These are phyloP conservation scores for Purpureocillium takamizusanense DNA, from an alignment of 2,329 filamentous ascomycete genomes.

Conservation along the genomic window DNA sequence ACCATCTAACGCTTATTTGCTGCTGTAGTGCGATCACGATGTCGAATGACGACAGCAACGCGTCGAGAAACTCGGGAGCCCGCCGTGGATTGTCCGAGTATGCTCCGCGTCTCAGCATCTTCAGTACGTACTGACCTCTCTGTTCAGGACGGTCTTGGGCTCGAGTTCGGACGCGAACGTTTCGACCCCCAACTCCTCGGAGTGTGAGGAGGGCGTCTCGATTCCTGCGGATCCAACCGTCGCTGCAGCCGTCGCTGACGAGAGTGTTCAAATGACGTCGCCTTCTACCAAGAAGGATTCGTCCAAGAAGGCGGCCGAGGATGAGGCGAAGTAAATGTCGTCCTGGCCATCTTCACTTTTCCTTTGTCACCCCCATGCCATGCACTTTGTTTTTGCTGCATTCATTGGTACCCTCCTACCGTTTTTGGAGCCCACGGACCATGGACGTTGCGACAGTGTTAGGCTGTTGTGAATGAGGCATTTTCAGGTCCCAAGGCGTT, in stretches of 20 bases:
- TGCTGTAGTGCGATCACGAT: conserved; percentile 16
- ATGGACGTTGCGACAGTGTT: conserved; percentile 15
- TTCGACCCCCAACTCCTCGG: conserved; percentile 32
- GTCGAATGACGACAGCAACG: conserved; percentile 17
- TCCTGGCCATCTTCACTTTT: not conserved
- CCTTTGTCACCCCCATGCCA: conserved; percentile 5
- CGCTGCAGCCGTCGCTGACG: conserved; percentile 22
- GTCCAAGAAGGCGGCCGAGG: conserved; percentile 16
- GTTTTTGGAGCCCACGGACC: conserved; percentile 11
- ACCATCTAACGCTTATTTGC: conserved; percentile 1
- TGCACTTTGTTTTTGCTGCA: conserved; percentile 1
- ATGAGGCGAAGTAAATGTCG: not conserved
- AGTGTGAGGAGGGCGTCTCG: conserved; percentile 45
- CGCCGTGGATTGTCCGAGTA: conserved; percentile 27
- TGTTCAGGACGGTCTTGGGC: conserved; percentile 26
- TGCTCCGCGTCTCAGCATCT: conserved; percentile 15
- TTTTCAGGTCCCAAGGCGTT: conserved; percentile 26
- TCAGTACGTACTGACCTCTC: conserved; percentile 22
- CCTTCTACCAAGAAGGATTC: conserved; percentile 34
- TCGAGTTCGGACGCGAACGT: conserved; percentile 29
- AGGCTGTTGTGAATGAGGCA: conserved; percentile 20
- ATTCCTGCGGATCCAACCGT: conserved; percentile 41
- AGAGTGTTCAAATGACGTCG: conserved; percentile 39
- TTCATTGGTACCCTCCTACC: conserved; percentile 2
- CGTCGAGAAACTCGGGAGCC: conserved; percentile 19